Evolutionary conservation across 768 basidiomycete species (phyloP).

Genomic region (Lactarius deliciosus): DNA sequence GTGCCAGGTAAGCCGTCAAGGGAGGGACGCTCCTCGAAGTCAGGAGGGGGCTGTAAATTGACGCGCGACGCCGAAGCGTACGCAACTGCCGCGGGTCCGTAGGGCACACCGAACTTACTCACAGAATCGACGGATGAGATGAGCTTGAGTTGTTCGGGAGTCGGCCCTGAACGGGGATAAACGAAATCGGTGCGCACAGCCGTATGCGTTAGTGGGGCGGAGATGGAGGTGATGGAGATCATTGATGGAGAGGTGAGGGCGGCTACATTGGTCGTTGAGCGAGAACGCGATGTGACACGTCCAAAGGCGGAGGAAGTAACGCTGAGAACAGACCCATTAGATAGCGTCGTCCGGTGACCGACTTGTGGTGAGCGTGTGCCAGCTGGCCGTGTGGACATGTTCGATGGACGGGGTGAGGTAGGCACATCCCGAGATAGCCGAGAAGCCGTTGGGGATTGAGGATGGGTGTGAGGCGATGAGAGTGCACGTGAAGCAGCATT

Average conservation of each 20-base stretch:
- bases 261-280: conserved; percentile 39
- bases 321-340: conserved; percentile 40
- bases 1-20: conserved; percentile 21
- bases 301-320: conserved; percentile 40
- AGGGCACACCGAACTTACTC: conserved; percentile 71
- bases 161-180: conserved; percentile 62
- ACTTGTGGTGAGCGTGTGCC: conserved; percentile 20
- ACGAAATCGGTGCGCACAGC: conserved; percentile 66
- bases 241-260: conserved; percentile 60
- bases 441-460: background rate
- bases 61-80: conserved; percentile 52
- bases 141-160: conserved; percentile 62
- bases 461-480: conserved; percentile 5
- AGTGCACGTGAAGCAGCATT: conserved; percentile 27
- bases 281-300: conserved; percentile 48
- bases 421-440: conserved; percentile 9
- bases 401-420: conserved; percentile 21
- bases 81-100: conserved; percentile 70
- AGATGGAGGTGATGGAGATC: conserved; percentile 73
- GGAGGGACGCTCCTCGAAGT: conserved; percentile 43
- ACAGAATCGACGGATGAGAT: conserved; percentile 68
- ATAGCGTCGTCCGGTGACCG: conserved; percentile 39
- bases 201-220: conserved; percentile 74
- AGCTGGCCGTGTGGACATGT: conserved; percentile 18
- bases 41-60: conserved; percentile 48